phyloP scores from a whole-genome alignment of 345 rosid species.

The Excoecaria cochinchinensis region DNA sequence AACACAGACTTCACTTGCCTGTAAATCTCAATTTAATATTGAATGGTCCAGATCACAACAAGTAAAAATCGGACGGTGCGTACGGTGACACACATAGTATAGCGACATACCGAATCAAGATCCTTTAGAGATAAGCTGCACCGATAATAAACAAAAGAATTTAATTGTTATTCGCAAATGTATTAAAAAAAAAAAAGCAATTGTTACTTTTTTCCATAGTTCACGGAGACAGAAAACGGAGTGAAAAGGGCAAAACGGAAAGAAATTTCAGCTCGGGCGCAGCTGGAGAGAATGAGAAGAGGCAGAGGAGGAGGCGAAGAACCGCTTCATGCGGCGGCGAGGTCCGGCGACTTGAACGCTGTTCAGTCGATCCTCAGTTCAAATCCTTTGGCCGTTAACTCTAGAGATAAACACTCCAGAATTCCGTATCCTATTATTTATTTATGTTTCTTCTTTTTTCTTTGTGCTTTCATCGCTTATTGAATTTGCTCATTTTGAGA shows the following conservation, averaged over 20 bases:
- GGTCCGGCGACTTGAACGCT: conserved; percentile 75
- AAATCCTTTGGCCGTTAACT: conserved; percentile 66
- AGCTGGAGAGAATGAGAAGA: not conserved
- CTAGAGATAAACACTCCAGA: conserved; percentile 94
- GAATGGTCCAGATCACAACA: no score
- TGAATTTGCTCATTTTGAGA: not conserved
- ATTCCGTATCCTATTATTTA: conserved; percentile 77
- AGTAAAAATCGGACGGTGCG: no score
- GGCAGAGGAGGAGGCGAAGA: conserved; percentile 19
- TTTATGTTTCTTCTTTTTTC: not conserved
- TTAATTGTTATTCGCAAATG: no score
- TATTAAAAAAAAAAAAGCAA: no score
- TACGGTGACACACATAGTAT: no score
- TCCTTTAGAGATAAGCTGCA: no score
- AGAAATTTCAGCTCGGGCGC: not conserved
- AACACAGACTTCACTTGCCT: no score
- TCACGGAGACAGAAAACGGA: not conserved
- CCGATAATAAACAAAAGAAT: no score
- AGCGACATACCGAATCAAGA: no score
- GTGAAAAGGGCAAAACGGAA: not conserved
- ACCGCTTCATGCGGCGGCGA: conserved; percentile 81
- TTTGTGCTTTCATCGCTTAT: not conserved
- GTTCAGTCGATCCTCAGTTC: conserved; percentile 57
- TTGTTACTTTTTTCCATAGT: no score
- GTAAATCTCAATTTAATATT: no score